Evolutionary conservation across 1,284 basidiomycete genomes (phyloP), one percentile per base, ranked within the genome.

Genomic region (Ustilago hordei): DNA sequence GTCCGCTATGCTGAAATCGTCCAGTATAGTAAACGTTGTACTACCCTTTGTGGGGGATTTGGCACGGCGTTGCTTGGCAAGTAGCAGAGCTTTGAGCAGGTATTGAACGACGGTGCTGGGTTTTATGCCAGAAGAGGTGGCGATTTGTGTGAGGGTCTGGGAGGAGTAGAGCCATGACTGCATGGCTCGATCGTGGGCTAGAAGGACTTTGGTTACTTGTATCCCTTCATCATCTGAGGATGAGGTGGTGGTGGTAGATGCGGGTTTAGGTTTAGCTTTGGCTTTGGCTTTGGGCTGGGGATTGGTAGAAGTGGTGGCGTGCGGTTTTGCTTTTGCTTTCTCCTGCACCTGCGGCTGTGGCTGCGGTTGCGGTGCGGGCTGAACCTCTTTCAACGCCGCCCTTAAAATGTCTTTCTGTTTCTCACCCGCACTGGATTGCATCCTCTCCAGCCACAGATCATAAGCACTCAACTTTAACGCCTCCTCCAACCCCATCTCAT

Each of bases 151-250:
- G 19, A 80, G 39, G 5, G 63, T 50, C 4, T 56, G 59, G 7
- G 39, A 11, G 4, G 60, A 63, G 39, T 77, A 66, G 23, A 64
- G 59, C 71, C 71, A 80, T n/a, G 35, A 39, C 5, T 65, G 35
- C 56, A 67, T 60, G 1, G 71, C 69, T 6, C 69, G 68, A 6
- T 75, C 55, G 47, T 71, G 78, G 4, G 78, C 69, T 8, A 67
- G 58, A 15, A 55, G 23, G 7, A 69, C 66, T 0, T 41, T 36
- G 12, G 62, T 68, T 31, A 71, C 58, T 9, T 53, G 57, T n/a
- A 66, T 15, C 11, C 19, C 55, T 4, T 66, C 74, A 53, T 72
- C 65, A 50, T 64, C 56, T 41, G 31, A 50, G 32, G 35, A 32
- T 17, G 36, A 38, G 34, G 23, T 23, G 45, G 8, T 47, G 36